Percentiles rank a stretch among this genome's conserved stretches.
phyloP scores from a whole-genome alignment of 2,329 filamentous ascomycete species.

The Clonostachys chloroleuca region DNA sequence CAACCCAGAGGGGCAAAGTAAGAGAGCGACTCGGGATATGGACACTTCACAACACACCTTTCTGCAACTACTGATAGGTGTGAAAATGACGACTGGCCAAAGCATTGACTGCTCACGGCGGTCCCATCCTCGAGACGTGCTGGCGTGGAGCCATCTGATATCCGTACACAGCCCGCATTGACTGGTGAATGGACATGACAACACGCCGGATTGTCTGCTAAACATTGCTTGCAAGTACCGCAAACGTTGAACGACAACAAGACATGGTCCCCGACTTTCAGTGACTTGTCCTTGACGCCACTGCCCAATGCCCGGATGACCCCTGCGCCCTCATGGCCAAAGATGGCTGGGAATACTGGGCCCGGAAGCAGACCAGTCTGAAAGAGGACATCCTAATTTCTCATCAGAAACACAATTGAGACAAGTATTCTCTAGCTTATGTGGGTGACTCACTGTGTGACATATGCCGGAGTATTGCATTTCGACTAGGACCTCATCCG shows the following conservation, averaged over 20 bases:
- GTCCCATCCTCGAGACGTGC: slow-evolving; percentile 8
- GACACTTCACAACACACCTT: slow-evolving; percentile 17
- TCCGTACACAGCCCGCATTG: slow-evolving; percentile 33
- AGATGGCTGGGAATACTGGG: slow-evolving; percentile 16
- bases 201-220: slow-evolving; percentile 35
- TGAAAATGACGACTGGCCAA: slow-evolving; percentile 24
- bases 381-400: slow-evolving; percentile 5
- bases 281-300: slow-evolving; percentile 12
- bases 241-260: slow-evolving; percentile 18
- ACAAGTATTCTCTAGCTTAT: background rate
- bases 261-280: slow-evolving; percentile 21
- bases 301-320: slow-evolving; percentile 18
- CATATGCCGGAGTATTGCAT: slow-evolving; percentile 21
- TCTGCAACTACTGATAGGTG: slow-evolving; percentile 20
- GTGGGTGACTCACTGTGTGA: slow-evolving; percentile 12
- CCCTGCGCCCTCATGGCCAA: slow-evolving; percentile 17
- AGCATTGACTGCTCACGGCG: slow-evolving; percentile 18
- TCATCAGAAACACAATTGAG: background rate
- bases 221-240: slow-evolving; percentile 38
- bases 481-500: slow-evolving; percentile 12
- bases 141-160: slow-evolving; percentile 11
- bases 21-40: slow-evolving; percentile 5
- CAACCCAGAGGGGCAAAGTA: slow-evolving; percentile 20
- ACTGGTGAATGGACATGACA: slow-evolving; percentile 38
- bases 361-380: slow-evolving; percentile 7